Evolutionary conservation across 495 filamentous ascomycete species (phyloP).

Genomic region (Penicillium roqueforti): DNA sequence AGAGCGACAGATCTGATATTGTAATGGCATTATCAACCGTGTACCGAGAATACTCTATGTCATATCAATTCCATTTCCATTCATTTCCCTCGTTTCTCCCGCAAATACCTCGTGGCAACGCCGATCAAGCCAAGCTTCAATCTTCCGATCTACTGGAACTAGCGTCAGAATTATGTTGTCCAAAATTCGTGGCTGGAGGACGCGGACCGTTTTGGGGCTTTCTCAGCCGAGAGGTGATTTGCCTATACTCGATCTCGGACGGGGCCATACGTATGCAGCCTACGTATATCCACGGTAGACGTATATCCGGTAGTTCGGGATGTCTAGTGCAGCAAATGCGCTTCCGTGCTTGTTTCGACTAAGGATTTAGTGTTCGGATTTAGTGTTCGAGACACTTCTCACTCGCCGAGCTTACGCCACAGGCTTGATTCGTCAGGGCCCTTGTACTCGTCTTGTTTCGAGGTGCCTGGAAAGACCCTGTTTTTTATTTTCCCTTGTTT

Average conservation of each 20-base stretch:
- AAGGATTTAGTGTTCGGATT: constrained; percentile 8
- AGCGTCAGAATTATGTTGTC: background rate
- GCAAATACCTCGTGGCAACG: background rate
- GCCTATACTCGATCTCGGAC: constrained; percentile 8
- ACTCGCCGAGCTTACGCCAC: constrained; percentile 27
- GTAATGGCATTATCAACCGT: too few species aligned
- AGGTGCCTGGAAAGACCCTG: background rate
- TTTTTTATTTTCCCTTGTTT: background rate
- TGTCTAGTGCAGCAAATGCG: constrained; percentile 13
- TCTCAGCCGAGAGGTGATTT: constrained; percentile 24
- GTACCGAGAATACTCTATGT: background rate
- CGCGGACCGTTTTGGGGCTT: constrained; percentile 11
- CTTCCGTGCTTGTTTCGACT: constrained; percentile 13
- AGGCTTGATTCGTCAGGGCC: constrained; percentile 21
- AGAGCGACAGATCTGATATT: too few species aligned
- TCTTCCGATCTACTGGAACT: constrained; percentile 16
- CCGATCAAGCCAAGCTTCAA: constrained; percentile 25
- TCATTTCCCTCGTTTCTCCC: background rate
- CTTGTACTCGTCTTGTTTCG: constrained; percentile 6
- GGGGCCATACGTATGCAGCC: constrained; percentile 28
- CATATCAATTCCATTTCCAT: background rate
- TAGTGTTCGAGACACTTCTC: constrained; percentile 11
- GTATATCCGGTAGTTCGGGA: constrained; percentile 18
- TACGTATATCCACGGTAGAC: constrained; percentile 24
- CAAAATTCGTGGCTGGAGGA: constrained; percentile 5